These are phyloP conservation scores for Actinomucor elegans DNA, from an alignment of 371 early-diverging fungal genomes.

Conservation along the genomic window DNA sequence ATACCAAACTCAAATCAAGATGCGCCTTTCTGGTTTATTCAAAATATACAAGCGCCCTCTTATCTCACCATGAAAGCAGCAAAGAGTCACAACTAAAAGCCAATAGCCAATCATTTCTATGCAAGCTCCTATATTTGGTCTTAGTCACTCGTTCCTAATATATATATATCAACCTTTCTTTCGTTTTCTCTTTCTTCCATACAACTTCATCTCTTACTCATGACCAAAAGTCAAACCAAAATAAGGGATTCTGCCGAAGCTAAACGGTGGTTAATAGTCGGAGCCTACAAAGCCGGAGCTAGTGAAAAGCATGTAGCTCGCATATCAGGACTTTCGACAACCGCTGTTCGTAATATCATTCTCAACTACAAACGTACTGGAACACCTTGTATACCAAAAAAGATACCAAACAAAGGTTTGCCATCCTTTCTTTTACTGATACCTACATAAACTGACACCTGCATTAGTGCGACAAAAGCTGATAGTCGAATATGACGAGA, in stretches of 20 bases:
- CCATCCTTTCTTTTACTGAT: no score
- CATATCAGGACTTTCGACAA: constrained; percentile 43
- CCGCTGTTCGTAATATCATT: constrained; percentile 47
- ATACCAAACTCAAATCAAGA: no score
- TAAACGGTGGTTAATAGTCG: constrained; percentile 50
- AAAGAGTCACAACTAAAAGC: no score
- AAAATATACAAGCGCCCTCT: no score
- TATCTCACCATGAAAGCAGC: no score
- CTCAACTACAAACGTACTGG: constrained; percentile 43
- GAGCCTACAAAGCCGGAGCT: constrained; percentile 49
- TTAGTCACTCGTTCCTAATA: no score
- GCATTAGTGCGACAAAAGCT: constrained; percentile 41
- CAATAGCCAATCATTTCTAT: no score
- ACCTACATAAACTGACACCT: neutral
- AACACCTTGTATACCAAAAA: constrained; percentile 38
- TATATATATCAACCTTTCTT: no score
- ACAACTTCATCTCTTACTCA: neutral
- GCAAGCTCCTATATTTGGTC: no score
- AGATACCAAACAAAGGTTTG: constrained; percentile 38
- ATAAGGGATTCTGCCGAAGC: constrained; percentile 29
- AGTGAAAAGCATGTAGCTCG: constrained; percentile 44
- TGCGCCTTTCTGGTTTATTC: no score
- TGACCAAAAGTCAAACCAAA: constrained; percentile 1
- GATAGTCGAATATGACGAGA: constrained; percentile 51
- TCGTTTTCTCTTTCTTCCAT: constrained; percentile 1